Evolutionary conservation across 2,329 filamentous ascomycete species (phyloP).

Genomic region (Fusarium secorum): DNA sequence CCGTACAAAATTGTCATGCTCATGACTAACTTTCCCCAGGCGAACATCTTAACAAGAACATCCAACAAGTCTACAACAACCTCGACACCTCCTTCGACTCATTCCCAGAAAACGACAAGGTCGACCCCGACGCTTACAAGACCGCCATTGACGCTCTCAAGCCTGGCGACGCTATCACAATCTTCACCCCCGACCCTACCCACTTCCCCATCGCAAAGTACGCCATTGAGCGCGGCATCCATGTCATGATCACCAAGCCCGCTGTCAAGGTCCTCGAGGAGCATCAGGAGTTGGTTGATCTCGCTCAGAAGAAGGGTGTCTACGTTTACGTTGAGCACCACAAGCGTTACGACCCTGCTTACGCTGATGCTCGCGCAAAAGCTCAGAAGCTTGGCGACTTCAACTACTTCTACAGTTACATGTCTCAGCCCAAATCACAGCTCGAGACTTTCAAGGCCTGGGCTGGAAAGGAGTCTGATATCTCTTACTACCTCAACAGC

Average conservation of each 20-base stretch:
- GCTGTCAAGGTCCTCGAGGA: constrained; percentile 85
- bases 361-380: constrained; percentile 83
- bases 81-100: constrained; percentile 88
- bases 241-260: constrained; percentile 94
- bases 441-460: constrained; percentile 94
- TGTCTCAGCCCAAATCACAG: constrained; percentile 91
- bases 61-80: constrained; percentile 85
- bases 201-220: constrained; percentile 93
- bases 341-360: constrained; percentile 94
- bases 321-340: constrained; percentile 96
- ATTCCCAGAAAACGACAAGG: constrained; percentile 76
- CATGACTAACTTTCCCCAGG: constrained; percentile 55
- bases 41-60: constrained; percentile 86
- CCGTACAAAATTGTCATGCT: not conserved
- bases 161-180: constrained; percentile 88
- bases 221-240: constrained; percentile 85
- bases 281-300: constrained; percentile 78
- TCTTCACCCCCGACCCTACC: constrained; percentile 94
- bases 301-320: constrained; percentile 76
- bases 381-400: constrained; percentile 85
- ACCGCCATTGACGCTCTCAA: constrained; percentile 82
- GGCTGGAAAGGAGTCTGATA: constrained; percentile 91
- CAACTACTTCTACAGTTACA: constrained; percentile 98
- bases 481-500: constrained; percentile 94
- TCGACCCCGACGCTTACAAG: constrained; percentile 86